Percentiles rank a stretch among this genome's conserved stretches.
phyloP scores from a whole-genome alignment of 805 yeast species.

The Saturnispora ahearnii region DNA sequence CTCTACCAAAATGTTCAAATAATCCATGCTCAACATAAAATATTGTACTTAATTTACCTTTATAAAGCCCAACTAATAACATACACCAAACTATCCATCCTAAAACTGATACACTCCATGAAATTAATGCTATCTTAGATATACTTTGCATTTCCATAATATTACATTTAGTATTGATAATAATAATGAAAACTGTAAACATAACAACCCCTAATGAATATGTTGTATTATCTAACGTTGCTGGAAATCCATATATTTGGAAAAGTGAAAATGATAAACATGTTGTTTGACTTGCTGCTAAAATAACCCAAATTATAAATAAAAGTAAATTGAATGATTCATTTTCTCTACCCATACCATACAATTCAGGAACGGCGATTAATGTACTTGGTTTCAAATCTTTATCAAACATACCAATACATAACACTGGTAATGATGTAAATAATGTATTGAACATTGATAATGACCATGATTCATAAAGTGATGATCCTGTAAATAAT shows the following conservation, averaged over 20 bases:
- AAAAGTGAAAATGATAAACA: slow-evolving; percentile 59
- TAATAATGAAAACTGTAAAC: slow-evolving; percentile 61
- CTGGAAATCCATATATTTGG: slow-evolving; percentile 61
- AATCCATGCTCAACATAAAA: slow-evolving; percentile 69
- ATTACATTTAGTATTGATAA: slow-evolving; percentile 73
- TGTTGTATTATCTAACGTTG: slow-evolving; percentile 63
- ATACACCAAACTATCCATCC: slow-evolving; percentile 88
- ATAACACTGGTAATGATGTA: slow-evolving; percentile 84
- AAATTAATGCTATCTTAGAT: slow-evolving; percentile 57
- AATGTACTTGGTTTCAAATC: slow-evolving; percentile 84
- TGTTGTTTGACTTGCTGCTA: slow-evolving; percentile 67
- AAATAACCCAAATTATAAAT: slow-evolving; percentile 68
- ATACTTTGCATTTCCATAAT: slow-evolving; percentile 73
- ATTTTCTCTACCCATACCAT: slow-evolving; percentile 64
- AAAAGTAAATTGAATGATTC: slow-evolving; percentile 63
- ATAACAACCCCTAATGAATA: slow-evolving; percentile 75
- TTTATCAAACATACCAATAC: slow-evolving; percentile 91
- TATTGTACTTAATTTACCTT: slow-evolving; percentile 41
- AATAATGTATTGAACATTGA: slow-evolving; percentile 96
- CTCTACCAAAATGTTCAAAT: slow-evolving; percentile 63
- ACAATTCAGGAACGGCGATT: slow-evolving; percentile 85
- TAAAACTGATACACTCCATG: slow-evolving; percentile 60
- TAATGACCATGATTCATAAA: slow-evolving; percentile 92
- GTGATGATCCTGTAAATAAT: slow-evolving; percentile 83
- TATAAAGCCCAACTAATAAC: slow-evolving; percentile 62